These are phyloP conservation scores for Aplosporella prunicola DNA, from an alignment of 2,329 filamentous ascomycete species.

Conservation along the genomic window DNA sequence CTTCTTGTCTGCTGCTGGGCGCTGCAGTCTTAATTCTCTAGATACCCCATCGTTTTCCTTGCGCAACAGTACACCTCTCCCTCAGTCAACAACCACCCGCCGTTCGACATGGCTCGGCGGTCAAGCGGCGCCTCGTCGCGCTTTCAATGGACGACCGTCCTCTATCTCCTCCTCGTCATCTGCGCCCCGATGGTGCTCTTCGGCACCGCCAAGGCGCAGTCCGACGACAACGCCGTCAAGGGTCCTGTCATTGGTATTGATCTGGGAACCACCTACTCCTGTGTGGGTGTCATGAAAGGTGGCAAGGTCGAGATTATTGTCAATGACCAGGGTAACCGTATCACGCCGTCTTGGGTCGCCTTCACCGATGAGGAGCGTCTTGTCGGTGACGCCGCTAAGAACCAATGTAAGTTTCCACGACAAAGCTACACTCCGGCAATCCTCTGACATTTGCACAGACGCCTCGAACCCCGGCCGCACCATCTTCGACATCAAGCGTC, in stretches of 20 bases:
- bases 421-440: too few relatives aligned
- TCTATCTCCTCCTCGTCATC: slow-evolving; percentile 86
- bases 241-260: slow-evolving; percentile 29
- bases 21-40: slow-evolving; percentile 4
- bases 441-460: slow-evolving; percentile 13
- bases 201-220: slow-evolving; percentile 63
- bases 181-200: slow-evolving; percentile 76
- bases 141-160: slow-evolving; percentile 77
- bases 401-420: slow-evolving; percentile 25
- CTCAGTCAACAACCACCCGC: background rate
- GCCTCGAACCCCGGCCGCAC: slow-evolving; percentile 41
- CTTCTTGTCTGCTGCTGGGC: background rate
- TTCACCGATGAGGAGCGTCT: slow-evolving; percentile 96
- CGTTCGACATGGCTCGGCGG: slow-evolving; percentile 43
- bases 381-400: slow-evolving; percentile 72
- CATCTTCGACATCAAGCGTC: slow-evolving; percentile 42
- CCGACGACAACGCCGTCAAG: slow-evolving; percentile 46
- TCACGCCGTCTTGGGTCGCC: slow-evolving; percentile 67
- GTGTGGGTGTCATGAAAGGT: slow-evolving; percentile 33
- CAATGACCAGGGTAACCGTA: slow-evolving; percentile 37
- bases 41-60: slow-evolving; percentile 5
- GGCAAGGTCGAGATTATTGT: slow-evolving; percentile 35
- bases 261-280: slow-evolving; percentile 29
- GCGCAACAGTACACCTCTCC: background rate
- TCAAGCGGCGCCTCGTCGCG: slow-evolving; percentile 57